Conservation (phyloP, 2,329 filamentous ascomycete species). For the Fusarium sp. region DNA sequence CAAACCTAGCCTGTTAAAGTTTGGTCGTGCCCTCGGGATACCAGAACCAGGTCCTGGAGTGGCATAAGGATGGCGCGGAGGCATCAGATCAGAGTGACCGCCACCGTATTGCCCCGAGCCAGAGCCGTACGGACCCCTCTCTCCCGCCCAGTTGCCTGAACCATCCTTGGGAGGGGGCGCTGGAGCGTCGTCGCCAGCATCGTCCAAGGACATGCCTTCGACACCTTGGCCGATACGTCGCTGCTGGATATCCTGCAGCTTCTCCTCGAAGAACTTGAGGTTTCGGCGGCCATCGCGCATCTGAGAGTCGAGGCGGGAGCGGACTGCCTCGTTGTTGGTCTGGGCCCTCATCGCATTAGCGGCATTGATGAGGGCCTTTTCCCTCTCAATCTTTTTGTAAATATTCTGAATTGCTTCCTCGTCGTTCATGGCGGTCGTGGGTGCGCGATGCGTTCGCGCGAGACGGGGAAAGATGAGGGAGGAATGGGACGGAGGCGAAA, state of each 20-base stretch:
- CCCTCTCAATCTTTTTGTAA: slow-evolving; percentile 96
- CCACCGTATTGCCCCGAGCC: slow-evolving; percentile 62
- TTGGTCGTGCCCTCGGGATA: slow-evolving; percentile 81
- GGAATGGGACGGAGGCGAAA: slow-evolving; percentile 15
- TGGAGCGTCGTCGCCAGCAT: slow-evolving; percentile 59
- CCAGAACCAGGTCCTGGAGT: slow-evolving; percentile 73
- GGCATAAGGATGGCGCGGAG: slow-evolving; percentile 82
- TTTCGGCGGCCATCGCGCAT: slow-evolving; percentile 94
- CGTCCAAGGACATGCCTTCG: slow-evolving; percentile 73
- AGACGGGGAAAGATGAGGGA: slow-evolving; percentile 42
- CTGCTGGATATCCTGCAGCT: slow-evolving; percentile 87
- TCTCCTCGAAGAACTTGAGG: slow-evolving; percentile 95
- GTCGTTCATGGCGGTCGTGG: slow-evolving; percentile 68
- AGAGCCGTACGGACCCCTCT: slow-evolving; percentile 74
- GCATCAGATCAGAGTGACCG: slow-evolving; percentile 80
- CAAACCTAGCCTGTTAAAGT: slow-evolving; percentile 96
- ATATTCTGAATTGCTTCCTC: slow-evolving; percentile 80
- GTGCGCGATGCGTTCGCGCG: slow-evolving; percentile 56
- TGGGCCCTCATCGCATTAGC: slow-evolving; percentile 96
- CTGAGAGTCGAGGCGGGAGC: slow-evolving; percentile 90
- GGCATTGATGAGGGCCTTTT: slow-evolving; percentile 93
- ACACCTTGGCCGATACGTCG: slow-evolving; percentile 78
- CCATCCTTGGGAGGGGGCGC: slow-evolving; percentile 81
- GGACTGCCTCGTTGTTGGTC: slow-evolving; percentile 92
- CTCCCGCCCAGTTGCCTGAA: slow-evolving; percentile 54